Base-by-base conservation (phyloP, 2,329 filamentous ascomycete genomes). In the Trichoderma brevicompactum region DNA sequence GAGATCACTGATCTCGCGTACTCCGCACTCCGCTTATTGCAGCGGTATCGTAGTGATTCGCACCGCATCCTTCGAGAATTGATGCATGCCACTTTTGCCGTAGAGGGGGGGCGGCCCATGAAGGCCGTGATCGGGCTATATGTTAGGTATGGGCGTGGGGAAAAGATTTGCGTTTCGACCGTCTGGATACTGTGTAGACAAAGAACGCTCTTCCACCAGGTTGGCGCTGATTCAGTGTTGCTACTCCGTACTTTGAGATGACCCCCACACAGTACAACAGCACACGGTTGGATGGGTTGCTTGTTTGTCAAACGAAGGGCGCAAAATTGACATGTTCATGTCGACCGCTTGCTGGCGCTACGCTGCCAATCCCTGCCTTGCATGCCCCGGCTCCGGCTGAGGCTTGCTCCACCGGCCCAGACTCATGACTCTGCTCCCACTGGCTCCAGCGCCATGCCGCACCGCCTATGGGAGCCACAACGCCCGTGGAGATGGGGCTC, bases 231-330 rank as follows among this genome's bases (percentile, higher is more conserved):
- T 49, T 49, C 23, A 15, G 46, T 19, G 7, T 4, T 19, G 28
- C 32, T 15, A 15, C 10, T 36, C 23, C 8, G 9, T 36, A 36
- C 23, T 28, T 38, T 10, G 36, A 19, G 40, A 46, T 4, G 32
- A 44, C 36, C 64, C 55, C 56, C 64, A 55, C 64, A 65, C 56
- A 54, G 64, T 61, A 8, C 32, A 17, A 3, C 19, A 9, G 8
- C 40, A 63, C 49, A 63, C 28, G 48, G 46, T 46, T 15, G 38
- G 40, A 54, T 28, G 48, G 23, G 54, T 23, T 58, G 59, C 59
- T 34, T 13, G 19, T 44, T 43, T 70, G 76, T 79, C 76, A 77
- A 75, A 63, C 68, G 70, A 78, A 79, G 77, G 77, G 77, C 77
- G 77, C 71, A 71, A 58, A 70, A 74, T 73, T 77, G 74, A 77